Evolutionary conservation across 306 rosid species (phyloP).

Genomic region (Rubus parviflorus): DNA sequence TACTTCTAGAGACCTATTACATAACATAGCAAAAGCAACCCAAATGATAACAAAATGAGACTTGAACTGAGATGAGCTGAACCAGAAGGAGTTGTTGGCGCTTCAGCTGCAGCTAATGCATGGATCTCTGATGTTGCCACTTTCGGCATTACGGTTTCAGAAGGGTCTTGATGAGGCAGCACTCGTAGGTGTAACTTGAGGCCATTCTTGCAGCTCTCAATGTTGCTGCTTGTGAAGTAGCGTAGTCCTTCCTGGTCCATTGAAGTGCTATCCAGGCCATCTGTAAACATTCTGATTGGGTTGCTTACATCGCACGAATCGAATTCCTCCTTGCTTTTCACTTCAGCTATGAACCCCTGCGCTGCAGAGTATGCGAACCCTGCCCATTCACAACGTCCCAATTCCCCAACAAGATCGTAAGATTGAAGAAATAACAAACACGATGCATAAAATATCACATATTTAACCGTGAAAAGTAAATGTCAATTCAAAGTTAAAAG

Average conservation of each 20-base stretch:
- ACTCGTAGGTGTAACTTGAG: slow-evolving; percentile 65
- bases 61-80: slow-evolving; percentile 30
- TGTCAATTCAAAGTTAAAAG: neutral
- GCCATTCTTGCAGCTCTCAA: slow-evolving; percentile 61
- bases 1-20: neutral
- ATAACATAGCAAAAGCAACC: slow-evolving; percentile 18
- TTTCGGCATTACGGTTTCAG: neutral
- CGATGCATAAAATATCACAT: neutral
- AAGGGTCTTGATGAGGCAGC: slow-evolving; percentile 19
- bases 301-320: slow-evolving; percentile 63
- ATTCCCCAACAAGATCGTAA: neutral
- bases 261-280: slow-evolving; percentile 59
- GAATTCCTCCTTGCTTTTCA: slow-evolving; percentile 63
- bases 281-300: slow-evolving; percentile 62
- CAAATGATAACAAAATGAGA: slow-evolving; percentile 8
- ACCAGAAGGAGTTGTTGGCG: slow-evolving; percentile 53
- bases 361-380: slow-evolving; percentile 77
- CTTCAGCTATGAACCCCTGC: slow-evolving; percentile 52
- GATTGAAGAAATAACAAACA: neutral
- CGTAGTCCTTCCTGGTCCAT: slow-evolving; percentile 66
- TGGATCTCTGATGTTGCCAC: neutral
- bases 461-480: neutral
- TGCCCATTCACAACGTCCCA: slow-evolving; percentile 23
- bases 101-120: slow-evolving; percentile 31
- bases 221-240: slow-evolving; percentile 62